Evolutionary conservation across 352 stramenopile species (phyloP).

Genomic region (Globisporangium perplexum): DNA sequence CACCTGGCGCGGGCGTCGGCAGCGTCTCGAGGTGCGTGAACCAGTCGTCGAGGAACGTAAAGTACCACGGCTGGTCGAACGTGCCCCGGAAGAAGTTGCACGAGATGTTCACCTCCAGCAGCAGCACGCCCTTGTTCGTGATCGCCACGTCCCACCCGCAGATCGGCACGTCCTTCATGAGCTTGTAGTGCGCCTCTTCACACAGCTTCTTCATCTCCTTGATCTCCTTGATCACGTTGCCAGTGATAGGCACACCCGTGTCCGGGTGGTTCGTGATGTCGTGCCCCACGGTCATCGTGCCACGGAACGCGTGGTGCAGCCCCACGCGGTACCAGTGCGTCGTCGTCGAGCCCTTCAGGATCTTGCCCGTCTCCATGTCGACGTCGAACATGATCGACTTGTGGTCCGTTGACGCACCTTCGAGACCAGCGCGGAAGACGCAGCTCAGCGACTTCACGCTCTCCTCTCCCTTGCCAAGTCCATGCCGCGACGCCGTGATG

Average conservation of each 20-base stretch:
- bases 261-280: conserved; percentile 88
- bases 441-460: conserved; percentile 77
- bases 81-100: conserved; percentile 94
- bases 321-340: conserved; percentile 95
- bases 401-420: conserved; percentile 92
- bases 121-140: conserved; percentile 84
- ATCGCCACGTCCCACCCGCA: conserved; percentile 92
- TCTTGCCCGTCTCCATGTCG: conserved; percentile 91
- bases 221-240: conserved; percentile 87
- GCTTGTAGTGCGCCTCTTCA: conserved; percentile 82
- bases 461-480: conserved; percentile 42
- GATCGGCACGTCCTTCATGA: conserved; percentile 91
- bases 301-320: conserved; percentile 57
- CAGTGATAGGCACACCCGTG: conserved; percentile 82
- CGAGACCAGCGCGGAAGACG: conserved; percentile 67
- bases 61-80: conserved; percentile 88
- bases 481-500: conserved; percentile 91
- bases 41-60: conserved; percentile 83
- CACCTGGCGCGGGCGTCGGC: conserved; percentile 20
- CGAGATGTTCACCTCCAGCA: conserved; percentile 91
- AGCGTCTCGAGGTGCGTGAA: conserved; percentile 69
- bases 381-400: conserved; percentile 98
- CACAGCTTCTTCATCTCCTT: conserved; percentile 80
- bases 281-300: conserved; percentile 80
- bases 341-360: conserved; percentile 94